Base-by-base conservation (phyloP, 257 asterid species). In the Vinca minor region DNA sequence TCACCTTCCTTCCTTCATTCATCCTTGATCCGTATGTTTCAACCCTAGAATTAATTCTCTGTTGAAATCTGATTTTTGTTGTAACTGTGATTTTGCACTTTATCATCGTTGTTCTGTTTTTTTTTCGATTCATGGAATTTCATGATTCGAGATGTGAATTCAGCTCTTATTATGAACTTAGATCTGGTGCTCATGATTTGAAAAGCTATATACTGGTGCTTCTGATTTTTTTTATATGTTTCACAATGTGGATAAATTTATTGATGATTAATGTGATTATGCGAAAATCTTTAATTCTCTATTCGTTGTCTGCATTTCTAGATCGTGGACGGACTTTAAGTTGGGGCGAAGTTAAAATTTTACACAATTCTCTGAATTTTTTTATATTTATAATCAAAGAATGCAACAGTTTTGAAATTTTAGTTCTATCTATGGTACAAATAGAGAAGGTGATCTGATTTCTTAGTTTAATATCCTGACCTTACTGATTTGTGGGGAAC, bases 161-260 rank as follows among this genome's bases (percentile, higher is more conserved):
- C 6, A 34, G 20, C 36, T 69, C 15, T 26, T 18, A 31, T 49
- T 47, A n/a, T n/a, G n/a, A 4, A 61, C 29, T 52, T 69, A 61
- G 63, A 69, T 69, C 73, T 61, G 63, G 68, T 25, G 12, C 32
- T 49, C 23, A 7, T 36, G 48, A 13, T 68, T 48, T 28, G 72
- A 25, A n/a, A n/a, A 59, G 67, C 28, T 35, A n/a, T n/a, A n/a
- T n/a, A 1, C 5, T 13, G 59, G 17, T 55, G 20, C 60, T 55
- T 29, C 61, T 31, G 39, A 55, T 38, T 4, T 8, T 3, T 38
- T 38, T 38, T 1, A 38, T 38, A 3, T 38, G 6, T 38, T 8
- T 38, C 8, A 3, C 7, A 34, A 34, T 38, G 5, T 38, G 42
- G 42, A n/a, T n/a, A n/a, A n/a, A n/a, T n/a, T n/a, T n/a, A n/a